Conservation (phyloP, 805 yeast species). For the Suhomyces emberorum region DNA sequence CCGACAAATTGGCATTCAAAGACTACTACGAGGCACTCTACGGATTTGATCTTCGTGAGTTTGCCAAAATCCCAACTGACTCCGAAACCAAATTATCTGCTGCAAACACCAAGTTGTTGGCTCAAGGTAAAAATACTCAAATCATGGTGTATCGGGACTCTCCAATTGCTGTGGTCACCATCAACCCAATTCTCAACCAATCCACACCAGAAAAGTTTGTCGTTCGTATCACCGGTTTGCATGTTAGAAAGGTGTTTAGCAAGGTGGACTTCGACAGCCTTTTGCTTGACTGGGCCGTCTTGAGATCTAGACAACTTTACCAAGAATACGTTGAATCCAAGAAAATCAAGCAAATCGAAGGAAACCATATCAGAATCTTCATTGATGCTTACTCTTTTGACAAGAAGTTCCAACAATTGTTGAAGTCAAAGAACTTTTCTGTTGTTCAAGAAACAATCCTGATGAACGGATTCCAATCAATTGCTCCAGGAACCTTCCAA, state of each 20-base stretch:
- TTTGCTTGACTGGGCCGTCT: slow-evolving; percentile 57
- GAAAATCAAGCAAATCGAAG: slow-evolving; percentile 22
- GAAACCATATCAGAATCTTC: slow-evolving; percentile 34
- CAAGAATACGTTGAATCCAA: slow-evolving; percentile 24
- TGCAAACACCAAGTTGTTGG: slow-evolving; percentile 24
- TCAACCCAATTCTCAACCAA: slow-evolving; percentile 38
- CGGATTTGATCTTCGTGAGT: slow-evolving; percentile 50
- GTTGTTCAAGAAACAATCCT: slow-evolving; percentile 24
- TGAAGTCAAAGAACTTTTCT: slow-evolving; percentile 44
- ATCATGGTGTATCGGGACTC: slow-evolving; percentile 61
- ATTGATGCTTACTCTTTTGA: slow-evolving; percentile 56
- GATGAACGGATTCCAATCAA: slow-evolving; percentile 26
- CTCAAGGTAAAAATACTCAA: slow-evolving; percentile 47
- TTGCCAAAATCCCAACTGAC: slow-evolving; percentile 31
- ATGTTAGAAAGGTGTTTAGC: slow-evolving; percentile 65
- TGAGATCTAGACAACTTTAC: slow-evolving; percentile 43
- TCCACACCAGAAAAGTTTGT: slow-evolving; percentile 39
- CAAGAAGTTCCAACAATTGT: slow-evolving; percentile 28
- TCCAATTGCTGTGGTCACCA: slow-evolving; percentile 63
- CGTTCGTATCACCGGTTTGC: slow-evolving; percentile 54
- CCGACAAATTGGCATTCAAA: slow-evolving; percentile 24
- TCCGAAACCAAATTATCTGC: slow-evolving; percentile 7
- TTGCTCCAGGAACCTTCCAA: neutral
- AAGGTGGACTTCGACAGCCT: slow-evolving; percentile 63
- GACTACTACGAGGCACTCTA: slow-evolving; percentile 34